phyloP scores from a whole-genome alignment of 257 asterid genomes.

The Solanum bulbocastanum region DNA sequence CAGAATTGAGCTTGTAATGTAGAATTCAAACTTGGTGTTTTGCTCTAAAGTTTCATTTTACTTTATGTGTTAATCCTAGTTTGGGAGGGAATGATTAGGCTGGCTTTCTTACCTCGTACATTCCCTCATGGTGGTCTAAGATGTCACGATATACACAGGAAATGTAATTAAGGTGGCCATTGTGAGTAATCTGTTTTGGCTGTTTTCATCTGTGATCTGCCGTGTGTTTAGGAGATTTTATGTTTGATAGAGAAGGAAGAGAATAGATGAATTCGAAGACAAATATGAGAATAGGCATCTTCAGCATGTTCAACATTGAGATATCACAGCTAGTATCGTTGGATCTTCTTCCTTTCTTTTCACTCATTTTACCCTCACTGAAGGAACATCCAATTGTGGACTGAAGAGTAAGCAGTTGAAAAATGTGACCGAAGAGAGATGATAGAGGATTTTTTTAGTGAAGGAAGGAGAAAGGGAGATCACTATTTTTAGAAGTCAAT shows the following conservation, averaged over 20 bases:
- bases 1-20: background rate
- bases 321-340: background rate
- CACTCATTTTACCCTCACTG: background rate
- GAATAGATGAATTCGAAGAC: background rate
- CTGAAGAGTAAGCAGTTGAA: background rate
- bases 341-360: background rate
- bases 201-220: background rate
- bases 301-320: background rate
- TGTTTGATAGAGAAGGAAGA: background rate
- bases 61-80: background rate
- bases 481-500: background rate
- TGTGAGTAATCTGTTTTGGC: background rate
- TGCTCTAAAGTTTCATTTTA: background rate
- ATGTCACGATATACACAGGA: background rate
- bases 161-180: background rate
- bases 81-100: background rate
- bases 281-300: background rate
- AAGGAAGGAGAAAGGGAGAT: background rate
- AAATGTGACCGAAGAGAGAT: background rate
- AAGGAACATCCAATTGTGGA: background rate
- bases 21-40: background rate
- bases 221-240: background rate
- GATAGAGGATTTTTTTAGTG: background rate
- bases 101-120: background rate
- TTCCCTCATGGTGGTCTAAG: background rate